phyloP scores from a whole-genome alignment of 2,329 filamentous ascomycete genomes.

The Fusarium austroafricanum region DNA sequence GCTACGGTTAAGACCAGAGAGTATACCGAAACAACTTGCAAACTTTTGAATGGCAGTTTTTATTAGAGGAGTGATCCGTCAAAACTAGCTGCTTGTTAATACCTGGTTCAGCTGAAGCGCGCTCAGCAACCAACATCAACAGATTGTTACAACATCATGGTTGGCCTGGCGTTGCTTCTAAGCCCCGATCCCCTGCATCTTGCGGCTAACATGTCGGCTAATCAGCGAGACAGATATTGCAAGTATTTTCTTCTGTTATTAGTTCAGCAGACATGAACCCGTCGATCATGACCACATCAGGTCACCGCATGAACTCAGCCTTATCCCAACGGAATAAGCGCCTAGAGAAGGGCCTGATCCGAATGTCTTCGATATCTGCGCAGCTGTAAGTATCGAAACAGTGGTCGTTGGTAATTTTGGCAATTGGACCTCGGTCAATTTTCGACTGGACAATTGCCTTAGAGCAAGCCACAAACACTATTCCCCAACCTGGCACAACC shows the following conservation, averaged over 20 bases:
- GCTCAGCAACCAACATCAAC: conserved; percentile 1
- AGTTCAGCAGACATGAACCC: conserved; percentile 34
- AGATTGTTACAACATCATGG: conserved; percentile 14
- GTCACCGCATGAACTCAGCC: conserved; percentile 32
- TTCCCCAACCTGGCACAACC: conserved; percentile 6
- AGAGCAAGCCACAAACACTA: conserved; percentile 28
- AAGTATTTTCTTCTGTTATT: conserved; percentile 22
- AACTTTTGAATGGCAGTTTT: conserved; percentile 1
- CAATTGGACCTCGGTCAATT: neutral
- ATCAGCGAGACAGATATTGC: neutral
- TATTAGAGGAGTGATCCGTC: conserved; percentile 6
- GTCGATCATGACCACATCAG: conserved; percentile 36
- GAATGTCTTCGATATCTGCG: neutral
- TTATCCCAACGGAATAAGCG: conserved; percentile 21
- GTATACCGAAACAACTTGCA: neutral
- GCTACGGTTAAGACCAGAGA: neutral
- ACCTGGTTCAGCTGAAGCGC: conserved; percentile 32
- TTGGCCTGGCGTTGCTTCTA: conserved; percentile 19
- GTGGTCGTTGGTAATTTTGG: neutral
- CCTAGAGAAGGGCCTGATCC: conserved; percentile 5
- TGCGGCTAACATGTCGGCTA: conserved; percentile 26
- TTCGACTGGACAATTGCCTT: neutral
- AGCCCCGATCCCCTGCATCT: conserved; percentile 25
- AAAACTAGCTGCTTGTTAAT: conserved; percentile 11
- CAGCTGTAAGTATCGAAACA: neutral